A percentile compares a stretch with the other conserved stretches of the same genome.
These are phyloP conservation scores for Debaryomyces maramus DNA, from an alignment of 805 yeast genomes.

Conservation along the genomic window DNA sequence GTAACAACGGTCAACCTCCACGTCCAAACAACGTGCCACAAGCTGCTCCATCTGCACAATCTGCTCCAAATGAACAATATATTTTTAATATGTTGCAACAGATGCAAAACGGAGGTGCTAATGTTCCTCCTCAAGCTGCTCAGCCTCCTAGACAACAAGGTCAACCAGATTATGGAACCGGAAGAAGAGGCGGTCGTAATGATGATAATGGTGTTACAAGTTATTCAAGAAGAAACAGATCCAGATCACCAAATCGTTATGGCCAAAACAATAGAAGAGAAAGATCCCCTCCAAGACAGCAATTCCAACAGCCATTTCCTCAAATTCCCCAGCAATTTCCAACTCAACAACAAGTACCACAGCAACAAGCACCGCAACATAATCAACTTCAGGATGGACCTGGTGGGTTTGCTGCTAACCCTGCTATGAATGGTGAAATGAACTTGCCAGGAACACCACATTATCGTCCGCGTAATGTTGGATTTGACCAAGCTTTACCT, in stretches of 20 bases:
- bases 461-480: conserved; percentile 71
- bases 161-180: conserved; percentile 12
- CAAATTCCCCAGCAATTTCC: conserved; percentile 7
- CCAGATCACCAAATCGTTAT: conserved; percentile 49
- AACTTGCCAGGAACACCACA: conserved; percentile 73
- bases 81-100: conserved; percentile 56
- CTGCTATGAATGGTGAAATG: conserved; percentile 38
- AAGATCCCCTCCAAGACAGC: conserved; percentile 28
- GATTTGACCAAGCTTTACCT: conserved; percentile 69
- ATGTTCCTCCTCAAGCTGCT: conserved; percentile 13
- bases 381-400: conserved; percentile 1
- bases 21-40: conserved; percentile 12
- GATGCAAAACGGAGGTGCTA: conserved; percentile 36
- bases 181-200: conserved; percentile 22
- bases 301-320: conserved; percentile 12
- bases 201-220: conserved; percentile 24
- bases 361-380: conserved; percentile 5
- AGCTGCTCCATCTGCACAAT: conserved; percentile 16
- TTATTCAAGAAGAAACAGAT: conserved; percentile 52
- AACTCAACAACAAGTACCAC: conserved; percentile 8
- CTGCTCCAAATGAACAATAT: conserved; percentile 29
- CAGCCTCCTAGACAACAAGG: conserved; percentile 16
- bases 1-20: conserved; percentile 9
- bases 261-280: conserved; percentile 24
- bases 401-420: conserved; percentile 3